These are phyloP conservation scores for Mycena rosella DNA, from an alignment of 768 basidiomycete species.

Conservation along the genomic window DNA sequence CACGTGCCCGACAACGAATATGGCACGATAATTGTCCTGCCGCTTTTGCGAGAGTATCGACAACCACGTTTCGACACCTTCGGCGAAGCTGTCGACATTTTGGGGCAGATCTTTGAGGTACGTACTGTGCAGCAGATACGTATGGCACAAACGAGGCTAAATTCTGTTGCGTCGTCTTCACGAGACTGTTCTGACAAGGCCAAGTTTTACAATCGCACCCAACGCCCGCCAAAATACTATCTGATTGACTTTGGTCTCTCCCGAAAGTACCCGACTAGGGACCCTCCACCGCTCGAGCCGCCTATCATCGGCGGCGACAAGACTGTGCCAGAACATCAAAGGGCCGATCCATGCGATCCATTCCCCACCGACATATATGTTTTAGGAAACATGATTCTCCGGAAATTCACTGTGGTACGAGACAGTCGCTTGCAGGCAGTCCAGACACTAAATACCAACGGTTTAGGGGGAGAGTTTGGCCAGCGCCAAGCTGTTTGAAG, in stretches of 20 bases:
- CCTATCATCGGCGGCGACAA: constrained; percentile 34
- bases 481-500: background rate
- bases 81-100: constrained; percentile 49
- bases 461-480: background rate
- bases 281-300: constrained; percentile 14
- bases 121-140: too few species aligned
- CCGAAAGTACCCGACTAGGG: background rate
- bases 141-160: too few species aligned
- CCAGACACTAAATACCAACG: background rate
- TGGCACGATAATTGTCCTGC: constrained; percentile 44
- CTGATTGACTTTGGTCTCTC: constrained; percentile 31
- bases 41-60: constrained; percentile 40
- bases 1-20: background rate
- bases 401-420: background rate
- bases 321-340: constrained; percentile 52
- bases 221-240: background rate
- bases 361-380: constrained; percentile 60
- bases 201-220: background rate
- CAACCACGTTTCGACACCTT: constrained; percentile 48
- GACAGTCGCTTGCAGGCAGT: background rate
- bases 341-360: constrained; percentile 44
- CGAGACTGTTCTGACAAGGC: background rate
- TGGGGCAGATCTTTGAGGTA: constrained; percentile 50
- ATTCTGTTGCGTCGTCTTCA: too few species aligned
- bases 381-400: constrained; percentile 51